Base-by-base conservation (phyloP, 495 filamentous ascomycete genomes). In the Collariella sp. region DNA sequence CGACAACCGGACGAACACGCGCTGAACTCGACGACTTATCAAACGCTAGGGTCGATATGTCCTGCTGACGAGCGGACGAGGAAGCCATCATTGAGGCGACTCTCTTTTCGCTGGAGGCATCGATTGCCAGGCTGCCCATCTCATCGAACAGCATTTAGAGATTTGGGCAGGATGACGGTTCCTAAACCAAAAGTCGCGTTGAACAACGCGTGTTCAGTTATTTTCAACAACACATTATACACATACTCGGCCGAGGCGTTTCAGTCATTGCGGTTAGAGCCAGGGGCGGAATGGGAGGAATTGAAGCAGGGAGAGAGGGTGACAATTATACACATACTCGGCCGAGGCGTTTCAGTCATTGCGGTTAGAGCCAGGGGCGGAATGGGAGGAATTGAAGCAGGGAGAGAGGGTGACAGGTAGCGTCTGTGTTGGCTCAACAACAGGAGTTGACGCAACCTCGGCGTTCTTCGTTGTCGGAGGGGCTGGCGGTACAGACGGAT, bases 381-480 rank as follows among this genome's bases (percentile, higher is more conserved):
- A 75, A 65, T 98, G 93, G 93, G 70, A 75, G 47, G 57, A 72
- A 52, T 62, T 95, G 50, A 66, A 80, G 0, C 75, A 72, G 62
- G 85, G 84, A 24, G 75, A 84, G 50, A 70, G 79, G 31, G 88
- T 95, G 34, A 81, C 76, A 7, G 87, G 87, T 43, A 86, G 79
- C 5, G 82, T 80, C 5, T 98, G 93, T 69, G 85, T 96, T 11
- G 81, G 79, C 29, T 84, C 84, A 15, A 79, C 78, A 18, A 72
- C 79, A 16, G 69, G 82, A 33, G 71, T 82, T 56, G 42, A 63
- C 10, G 67, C 70, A 42, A 64, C 66, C 11, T 73, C 76, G n/a
- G 83, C 80, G 7, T 76, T 98, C 12, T 97, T 88, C 59, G 78
- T 98, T 52, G 82, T 98, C 41, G 93, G 93, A 40, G 93, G 93